Base-by-base conservation (phyloP, 108 stramenopile genomes). In the Cyclotella sp. region DNA sequence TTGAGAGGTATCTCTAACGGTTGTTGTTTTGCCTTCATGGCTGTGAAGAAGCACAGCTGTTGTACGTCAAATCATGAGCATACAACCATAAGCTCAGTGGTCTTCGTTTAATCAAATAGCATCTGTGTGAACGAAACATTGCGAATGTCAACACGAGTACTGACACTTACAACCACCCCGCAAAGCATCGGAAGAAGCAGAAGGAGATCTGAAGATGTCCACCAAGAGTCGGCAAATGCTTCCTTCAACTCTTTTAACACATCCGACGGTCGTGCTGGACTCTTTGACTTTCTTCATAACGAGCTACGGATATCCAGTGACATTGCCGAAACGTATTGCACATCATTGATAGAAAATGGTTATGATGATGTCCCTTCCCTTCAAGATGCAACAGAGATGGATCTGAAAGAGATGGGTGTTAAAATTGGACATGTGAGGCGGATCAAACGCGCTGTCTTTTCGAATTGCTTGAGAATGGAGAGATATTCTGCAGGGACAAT, bases 371-470 rank as follows among this genome's bases (percentile, higher is more conserved):
- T 86, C 0, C 16, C 70, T 16, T 78, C 81, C 39, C 73, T 86
- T 54, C 73, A 83, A 27, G 85, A 83, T 61, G 85, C 82, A 0
- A 82, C 73, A 16, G 85, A 86, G 44, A 52, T 64, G 49, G 85
- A 86, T 52, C 63, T 86, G 46, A 64, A 61, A 24, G 74, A 76
- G 47, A 28, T 86, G 47, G 85, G 85, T 18, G 68, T 86, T 14
- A 86, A 86, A 49, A 75, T 82, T 60, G 85, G 85, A 16, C 85
- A 86, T 58, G 73, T 79, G 22, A 52, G 79, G 55, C 65, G 82
- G 4, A 86, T 86, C 45, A 83, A 86, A 61, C 69, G 82, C 10
- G 82, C 79, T 13, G 72, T 80, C 19, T 61, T 49, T 41, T 67
- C 82, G 29, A 73, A 66, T 79, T 68, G 58, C 63, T 62, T 73